Evolutionary conservation across 106 monocot species (phyloP).

Genomic region (Alisma plantagoaquatica): DNA sequence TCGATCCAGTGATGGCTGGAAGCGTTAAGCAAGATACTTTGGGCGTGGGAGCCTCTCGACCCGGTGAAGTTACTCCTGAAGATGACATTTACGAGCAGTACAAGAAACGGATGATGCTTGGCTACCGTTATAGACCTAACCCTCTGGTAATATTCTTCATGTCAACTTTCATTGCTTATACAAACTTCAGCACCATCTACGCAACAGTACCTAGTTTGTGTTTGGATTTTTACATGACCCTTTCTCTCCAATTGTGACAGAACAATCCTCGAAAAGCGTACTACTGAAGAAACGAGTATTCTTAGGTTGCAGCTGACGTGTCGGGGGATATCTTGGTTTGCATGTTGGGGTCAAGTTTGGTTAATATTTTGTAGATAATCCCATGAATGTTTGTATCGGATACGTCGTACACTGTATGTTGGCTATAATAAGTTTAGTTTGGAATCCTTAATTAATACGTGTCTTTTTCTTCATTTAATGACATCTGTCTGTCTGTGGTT

Average conservation of each 20-base stretch:
- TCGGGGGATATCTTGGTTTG: neutral
- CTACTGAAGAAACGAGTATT: neutral
- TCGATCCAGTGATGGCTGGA: constrained; percentile 81
- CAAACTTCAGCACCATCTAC: neutral
- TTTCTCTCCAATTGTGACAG: neutral
- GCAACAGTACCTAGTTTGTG: neutral
- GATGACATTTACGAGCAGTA: too few species aligned
- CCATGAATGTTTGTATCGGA: neutral
- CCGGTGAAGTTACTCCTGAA: too few species aligned
- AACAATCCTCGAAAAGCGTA: constrained; percentile 1
- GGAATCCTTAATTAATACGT: too few species aligned
- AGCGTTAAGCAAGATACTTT: constrained; percentile 55
- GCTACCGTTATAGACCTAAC: constrained; percentile 56
- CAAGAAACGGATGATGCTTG: too few species aligned
- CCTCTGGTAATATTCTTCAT: constrained; percentile 43
- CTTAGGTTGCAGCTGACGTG: neutral
- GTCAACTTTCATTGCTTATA: neutral
- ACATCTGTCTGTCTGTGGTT: too few species aligned
- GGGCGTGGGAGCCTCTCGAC: constrained; percentile 65
- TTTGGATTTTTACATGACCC: neutral
- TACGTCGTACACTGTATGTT: neutral
- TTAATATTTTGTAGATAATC: neutral
- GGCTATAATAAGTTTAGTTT: neutral
- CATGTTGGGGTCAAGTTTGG: neutral
- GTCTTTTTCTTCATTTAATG: too few species aligned